Percentiles rank a stretch among this genome's conserved stretches.
Conservation (phyloP, 192 early-diverging fungal genomes). For the Rhizophagus clarus region DNA sequence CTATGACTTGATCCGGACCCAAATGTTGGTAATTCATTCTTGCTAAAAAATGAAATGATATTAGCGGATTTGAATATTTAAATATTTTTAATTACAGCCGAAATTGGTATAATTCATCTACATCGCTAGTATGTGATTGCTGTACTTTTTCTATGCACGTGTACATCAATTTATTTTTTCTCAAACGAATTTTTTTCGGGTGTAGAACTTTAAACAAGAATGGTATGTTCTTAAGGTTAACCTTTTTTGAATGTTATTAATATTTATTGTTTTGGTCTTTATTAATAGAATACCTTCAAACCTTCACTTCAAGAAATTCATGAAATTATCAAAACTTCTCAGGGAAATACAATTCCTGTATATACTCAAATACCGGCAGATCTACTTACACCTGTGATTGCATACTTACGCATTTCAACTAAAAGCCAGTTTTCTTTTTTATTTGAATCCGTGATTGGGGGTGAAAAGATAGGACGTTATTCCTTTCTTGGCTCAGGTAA, state of each 20-base stretch:
- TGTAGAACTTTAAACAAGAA: too few relatives aligned
- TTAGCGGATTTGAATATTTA: too few relatives aligned
- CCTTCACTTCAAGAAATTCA: constrained; percentile 75
- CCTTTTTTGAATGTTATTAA: too few relatives aligned
- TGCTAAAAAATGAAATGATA: too few relatives aligned
- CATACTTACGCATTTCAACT: constrained; percentile 88
- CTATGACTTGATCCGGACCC: constrained; percentile 2
- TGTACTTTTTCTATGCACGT: too few relatives aligned
- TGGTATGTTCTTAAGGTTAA: too few relatives aligned
- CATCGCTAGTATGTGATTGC: too few relatives aligned
- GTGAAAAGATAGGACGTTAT: constrained; percentile 95
- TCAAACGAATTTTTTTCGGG: too few relatives aligned
- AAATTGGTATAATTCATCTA: too few relatives aligned
- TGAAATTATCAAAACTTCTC: constrained; percentile 56
- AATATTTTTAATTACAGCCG: too few relatives aligned
- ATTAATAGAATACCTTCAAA: constrained; percentile 46
- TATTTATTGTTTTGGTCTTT: too few relatives aligned
- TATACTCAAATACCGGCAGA: constrained; percentile 87
- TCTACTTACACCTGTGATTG: constrained; percentile 93
- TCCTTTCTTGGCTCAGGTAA: constrained; percentile 91
- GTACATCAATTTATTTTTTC: too few relatives aligned
- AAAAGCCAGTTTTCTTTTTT: constrained; percentile 88
- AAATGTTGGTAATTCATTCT: constrained; percentile 6
- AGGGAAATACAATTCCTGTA: constrained; percentile 90
- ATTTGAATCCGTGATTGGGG: constrained; percentile 91